phyloP scores from a whole-genome alignment of 2,329 filamentous ascomycete genomes.

The Talaromyces piceae region DNA sequence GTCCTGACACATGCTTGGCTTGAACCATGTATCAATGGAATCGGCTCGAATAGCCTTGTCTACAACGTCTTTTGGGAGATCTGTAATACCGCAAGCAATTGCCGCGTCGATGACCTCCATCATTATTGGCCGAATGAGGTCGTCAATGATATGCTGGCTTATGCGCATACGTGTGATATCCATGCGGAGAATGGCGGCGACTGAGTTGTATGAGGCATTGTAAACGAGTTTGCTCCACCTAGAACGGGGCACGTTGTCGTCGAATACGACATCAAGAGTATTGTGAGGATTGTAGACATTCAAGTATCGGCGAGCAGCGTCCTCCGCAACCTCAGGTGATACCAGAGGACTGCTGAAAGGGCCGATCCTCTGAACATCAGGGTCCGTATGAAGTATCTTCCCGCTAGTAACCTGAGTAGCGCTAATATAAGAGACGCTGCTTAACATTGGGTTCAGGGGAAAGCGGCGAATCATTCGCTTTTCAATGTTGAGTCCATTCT shows the following conservation, averaged over 20 bases:
- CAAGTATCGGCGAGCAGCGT: constrained; percentile 39
- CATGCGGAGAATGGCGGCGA: constrained; percentile 43
- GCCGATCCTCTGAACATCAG: constrained; percentile 45
- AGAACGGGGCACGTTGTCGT: constrained; percentile 20
- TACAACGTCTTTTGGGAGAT: constrained; percentile 7
- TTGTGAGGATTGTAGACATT: constrained; percentile 41
- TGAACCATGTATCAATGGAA: constrained; percentile 41
- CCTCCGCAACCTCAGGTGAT: constrained; percentile 4
- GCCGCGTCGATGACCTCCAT: constrained; percentile 44
- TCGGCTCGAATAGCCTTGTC: constrained; percentile 22
- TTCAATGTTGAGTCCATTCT: constrained; percentile 56
- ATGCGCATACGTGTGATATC: constrained; percentile 47
- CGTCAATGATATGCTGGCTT: constrained; percentile 36
- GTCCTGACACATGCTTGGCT: constrained; percentile 50
- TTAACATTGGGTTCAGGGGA: constrained; percentile 46
- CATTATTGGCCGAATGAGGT: constrained; percentile 47
- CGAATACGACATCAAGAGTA: constrained; percentile 37
- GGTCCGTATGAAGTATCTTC: constrained; percentile 46
- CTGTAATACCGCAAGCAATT: constrained; percentile 38
- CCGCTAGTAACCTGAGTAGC: constrained; percentile 42
- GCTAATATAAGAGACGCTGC: constrained; percentile 47
- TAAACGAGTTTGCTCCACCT: constrained; percentile 38
- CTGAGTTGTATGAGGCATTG: constrained; percentile 45
- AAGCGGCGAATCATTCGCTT: constrained; percentile 44
- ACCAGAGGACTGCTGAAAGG: constrained; percentile 33